Evolutionary conservation across 1,284 basidiomycete genomes (phyloP).

Genomic region (Pseudomicrostroma phylloplanum): DNA sequence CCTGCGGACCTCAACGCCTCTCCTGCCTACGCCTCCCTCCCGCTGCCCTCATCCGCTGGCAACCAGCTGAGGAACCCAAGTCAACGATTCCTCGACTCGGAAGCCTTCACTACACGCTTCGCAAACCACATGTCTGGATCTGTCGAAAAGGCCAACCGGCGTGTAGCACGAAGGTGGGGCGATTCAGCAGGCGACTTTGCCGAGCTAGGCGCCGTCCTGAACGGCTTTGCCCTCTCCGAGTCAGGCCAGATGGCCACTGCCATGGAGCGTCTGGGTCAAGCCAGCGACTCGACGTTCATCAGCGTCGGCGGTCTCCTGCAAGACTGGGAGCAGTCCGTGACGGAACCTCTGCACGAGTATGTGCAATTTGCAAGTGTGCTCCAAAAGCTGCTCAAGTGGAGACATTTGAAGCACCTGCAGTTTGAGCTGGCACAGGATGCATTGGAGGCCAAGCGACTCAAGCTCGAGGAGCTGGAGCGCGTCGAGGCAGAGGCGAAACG

Average conservation of each 20-base stretch:
- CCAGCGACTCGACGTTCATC: constrained; percentile 87
- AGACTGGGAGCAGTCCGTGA: constrained; percentile 65
- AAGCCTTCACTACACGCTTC: constrained; percentile 93
- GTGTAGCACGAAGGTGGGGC: constrained; percentile 87
- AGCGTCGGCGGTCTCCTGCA: constrained; percentile 69
- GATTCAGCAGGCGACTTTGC: constrained; percentile 85
- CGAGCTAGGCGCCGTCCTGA: constrained; percentile 88
- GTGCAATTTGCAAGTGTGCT: constrained; percentile 90
- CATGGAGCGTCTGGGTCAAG: constrained; percentile 88
- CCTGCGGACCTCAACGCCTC: constrained; percentile 73
- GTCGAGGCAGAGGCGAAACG: constrained; percentile 84
- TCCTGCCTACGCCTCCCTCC: constrained; percentile 73
- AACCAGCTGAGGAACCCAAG: constrained; percentile 30
- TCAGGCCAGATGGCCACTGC: constrained; percentile 65
- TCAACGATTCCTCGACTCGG: constrained; percentile 81
- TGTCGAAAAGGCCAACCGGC: constrained; percentile 91
- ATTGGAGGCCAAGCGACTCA: constrained; percentile 76
- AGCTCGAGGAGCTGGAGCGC: constrained; percentile 82
- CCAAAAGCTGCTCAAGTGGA: constrained; percentile 83
- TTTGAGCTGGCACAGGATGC: constrained; percentile 92
- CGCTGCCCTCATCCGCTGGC: constrained; percentile 59
- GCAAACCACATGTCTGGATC: constrained; percentile 79
- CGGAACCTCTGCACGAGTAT: constrained; percentile 93
- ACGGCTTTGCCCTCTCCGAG: constrained; percentile 89
- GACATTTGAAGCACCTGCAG: constrained; percentile 97